Base-by-base conservation (phyloP, 108 stramenopile genomes). In the Nitzschia sp. region DNA sequence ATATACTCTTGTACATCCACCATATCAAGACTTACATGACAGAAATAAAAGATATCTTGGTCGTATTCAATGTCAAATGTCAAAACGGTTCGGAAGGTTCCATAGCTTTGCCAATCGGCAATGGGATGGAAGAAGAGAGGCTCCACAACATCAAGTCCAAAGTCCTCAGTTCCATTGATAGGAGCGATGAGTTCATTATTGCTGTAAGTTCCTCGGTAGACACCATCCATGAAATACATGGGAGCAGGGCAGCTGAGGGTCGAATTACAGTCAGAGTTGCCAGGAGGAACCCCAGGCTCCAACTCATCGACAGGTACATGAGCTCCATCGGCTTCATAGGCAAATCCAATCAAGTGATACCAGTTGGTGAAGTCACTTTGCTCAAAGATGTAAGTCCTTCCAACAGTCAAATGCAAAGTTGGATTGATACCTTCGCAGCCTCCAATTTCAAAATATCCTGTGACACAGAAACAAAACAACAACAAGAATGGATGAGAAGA, bases 21-120 rank as follows among this genome's bases (percentile, higher is more conserved):
- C 43, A 9, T 12, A 9, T 12, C 43, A 64, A 51, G 71, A 46
- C 52, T 39, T 66, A 66, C 74, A 69, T 96, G 95, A 70, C 95
- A 96, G 63, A 94, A 96, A 67, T 94, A 94, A 55, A 96, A 96
- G 34, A 96, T 81, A 65, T 96, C 95, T 65, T 79, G 57, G 14
- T 58, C 57, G 38, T 61, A 79, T 12, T 24, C 65, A 66, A 71
- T 69, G 19, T 76, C 77, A 43, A 90, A 81, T 34, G 73, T 81
- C 22, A 93, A 73, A 26, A 83, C 51, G n/a, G 88, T 81, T 19
- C 71, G 77, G 71, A 88, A 90, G 22, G 67, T 53, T 29, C 81
- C 81, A 53, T 66, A 75, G 2, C 63, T 80, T 17, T 73, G 3
- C 95, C 95, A 96, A 14, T 89, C 86, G 10, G 65, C 76, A 0